Evolutionary conservation across 2,329 filamentous ascomycete species (phyloP).

Genomic region (Periconia macrospinosa): DNA sequence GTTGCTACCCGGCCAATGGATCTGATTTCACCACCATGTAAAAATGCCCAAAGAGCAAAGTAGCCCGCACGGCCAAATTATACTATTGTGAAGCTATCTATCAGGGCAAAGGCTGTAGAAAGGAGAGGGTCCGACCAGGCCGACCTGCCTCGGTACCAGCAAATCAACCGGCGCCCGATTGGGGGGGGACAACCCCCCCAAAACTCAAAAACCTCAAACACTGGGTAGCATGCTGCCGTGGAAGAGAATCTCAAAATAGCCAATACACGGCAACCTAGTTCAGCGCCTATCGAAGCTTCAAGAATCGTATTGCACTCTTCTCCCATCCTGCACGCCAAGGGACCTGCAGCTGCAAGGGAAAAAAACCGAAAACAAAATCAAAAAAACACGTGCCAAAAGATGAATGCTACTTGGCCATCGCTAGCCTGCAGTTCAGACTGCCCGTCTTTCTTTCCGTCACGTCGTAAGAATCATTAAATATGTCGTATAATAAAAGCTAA

Average conservation of each 20-base stretch:
- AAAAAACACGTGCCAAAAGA: slow-evolving; percentile 34
- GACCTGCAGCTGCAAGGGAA: not conserved
- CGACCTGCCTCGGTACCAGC: not conserved
- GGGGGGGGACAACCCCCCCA: not conserved
- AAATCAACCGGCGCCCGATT: not conserved
- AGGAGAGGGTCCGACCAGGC: not conserved
- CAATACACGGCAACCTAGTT: not conserved
- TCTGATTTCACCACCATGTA: not conserved
- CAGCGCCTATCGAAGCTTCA: not conserved
- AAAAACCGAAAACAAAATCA: slow-evolving; percentile 7
- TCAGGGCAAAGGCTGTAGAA: not conserved
- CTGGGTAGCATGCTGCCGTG: not conserved
- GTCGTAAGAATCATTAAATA: slow-evolving; percentile 57
- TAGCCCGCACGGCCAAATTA: not conserved
- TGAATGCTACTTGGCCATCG: slow-evolving; percentile 51
- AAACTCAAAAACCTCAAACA: not conserved
- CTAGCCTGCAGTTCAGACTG: slow-evolving; percentile 49
- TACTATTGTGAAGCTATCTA: not conserved
- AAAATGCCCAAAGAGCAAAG: not conserved
- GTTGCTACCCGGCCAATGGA: not conserved
- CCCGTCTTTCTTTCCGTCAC: slow-evolving; percentile 55
- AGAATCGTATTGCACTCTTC: not conserved
- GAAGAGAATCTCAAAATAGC: not conserved
- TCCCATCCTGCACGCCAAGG: not conserved
- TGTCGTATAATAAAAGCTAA: slow-evolving; percentile 46